Evolutionary conservation across 1,284 basidiomycete genomes (phyloP), one percentile per base, ranked within the genome.

Genomic region (Pascua guehoae): DNA sequence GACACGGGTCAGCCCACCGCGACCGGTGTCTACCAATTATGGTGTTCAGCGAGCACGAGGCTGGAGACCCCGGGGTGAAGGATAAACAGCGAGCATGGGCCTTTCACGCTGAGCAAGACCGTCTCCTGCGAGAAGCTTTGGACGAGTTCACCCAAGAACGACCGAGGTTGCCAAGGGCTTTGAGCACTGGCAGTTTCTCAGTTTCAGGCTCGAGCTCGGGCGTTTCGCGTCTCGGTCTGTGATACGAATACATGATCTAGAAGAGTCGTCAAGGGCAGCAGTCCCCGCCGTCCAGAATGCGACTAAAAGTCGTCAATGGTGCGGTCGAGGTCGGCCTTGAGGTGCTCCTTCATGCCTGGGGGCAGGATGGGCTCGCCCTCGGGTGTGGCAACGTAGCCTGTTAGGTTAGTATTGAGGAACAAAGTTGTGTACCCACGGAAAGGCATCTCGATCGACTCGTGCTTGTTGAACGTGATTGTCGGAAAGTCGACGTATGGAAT

Each of bases 381-480:
- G 12, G 65, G 67, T 45, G 75, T 70, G 49, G 64, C 65, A 36
- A 82, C 75, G 61, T 83, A 83, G n/a, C 79, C 78, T 79, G 52
- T 12, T 37, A 17, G 32, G 38, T 38, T 15, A n/a, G 37, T 15
- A 32, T 12, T 8, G 43, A 46, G 0, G 37, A 45, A 18, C 9
- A 32, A 1, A 14, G 82, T 88, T 66, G 63, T 32, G 24, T 4
- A 32, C 24, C 24, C 24, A 90, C 91, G 80, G 80, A 94, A 95
- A 0, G 91, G 91, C 91, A 95, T 95, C 77, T 96, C 90, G 10
- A 96, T 90, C 49, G 88, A 88, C 75, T 96, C 93, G 69, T 83
- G 80, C 39, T 80, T 72, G 69, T 88, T 89, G 79, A 96, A 96
- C 14, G 68, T 78, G 67, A 97, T 94, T 0, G 89, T 94, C 0